phyloP scores from a whole-genome alignment of 345 rosid genomes.

The Pistacia integerrima region DNA sequence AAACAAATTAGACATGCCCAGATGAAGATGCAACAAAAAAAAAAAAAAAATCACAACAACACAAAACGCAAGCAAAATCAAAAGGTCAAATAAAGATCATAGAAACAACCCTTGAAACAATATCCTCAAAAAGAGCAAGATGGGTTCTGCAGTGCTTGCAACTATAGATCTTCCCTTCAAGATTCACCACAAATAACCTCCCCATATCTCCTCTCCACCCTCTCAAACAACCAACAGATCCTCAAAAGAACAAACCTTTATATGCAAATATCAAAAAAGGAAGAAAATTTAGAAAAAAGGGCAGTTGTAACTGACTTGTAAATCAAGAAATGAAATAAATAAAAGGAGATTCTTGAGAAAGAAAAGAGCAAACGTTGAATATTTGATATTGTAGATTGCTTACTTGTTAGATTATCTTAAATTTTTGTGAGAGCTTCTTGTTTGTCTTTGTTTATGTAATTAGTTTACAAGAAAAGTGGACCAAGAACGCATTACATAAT shows the following conservation, averaged over 20 bases:
- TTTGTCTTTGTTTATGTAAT: constrained; percentile 1
- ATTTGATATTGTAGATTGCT: background rate
- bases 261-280: background rate
- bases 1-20: constrained; percentile 31
- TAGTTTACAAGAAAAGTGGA: constrained; percentile 25
- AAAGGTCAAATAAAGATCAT: background rate
- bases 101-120: constrained; percentile 73
- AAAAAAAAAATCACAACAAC: constrained; percentile 15
- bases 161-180: constrained; percentile 89
- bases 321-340: background rate
- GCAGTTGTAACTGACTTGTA: background rate
- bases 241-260: constrained; percentile 7
- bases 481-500: constrained; percentile 21
- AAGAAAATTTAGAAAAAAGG: constrained; percentile 16
- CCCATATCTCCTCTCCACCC: constrained; percentile 60
- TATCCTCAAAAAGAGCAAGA: constrained; percentile 75
- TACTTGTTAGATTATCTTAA: background rate
- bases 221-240: constrained; percentile 23
- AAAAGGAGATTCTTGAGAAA: background rate
- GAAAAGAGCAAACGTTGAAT: background rate
- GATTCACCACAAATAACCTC: constrained; percentile 80
- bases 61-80: constrained; percentile 13
- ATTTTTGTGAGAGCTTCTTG: background rate
- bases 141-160: constrained; percentile 95
- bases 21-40: constrained; percentile 20